These are phyloP conservation scores for Pyrenochaeta sp. DNA, from an alignment of 2,329 filamentous ascomycete species.

Conservation along the genomic window DNA sequence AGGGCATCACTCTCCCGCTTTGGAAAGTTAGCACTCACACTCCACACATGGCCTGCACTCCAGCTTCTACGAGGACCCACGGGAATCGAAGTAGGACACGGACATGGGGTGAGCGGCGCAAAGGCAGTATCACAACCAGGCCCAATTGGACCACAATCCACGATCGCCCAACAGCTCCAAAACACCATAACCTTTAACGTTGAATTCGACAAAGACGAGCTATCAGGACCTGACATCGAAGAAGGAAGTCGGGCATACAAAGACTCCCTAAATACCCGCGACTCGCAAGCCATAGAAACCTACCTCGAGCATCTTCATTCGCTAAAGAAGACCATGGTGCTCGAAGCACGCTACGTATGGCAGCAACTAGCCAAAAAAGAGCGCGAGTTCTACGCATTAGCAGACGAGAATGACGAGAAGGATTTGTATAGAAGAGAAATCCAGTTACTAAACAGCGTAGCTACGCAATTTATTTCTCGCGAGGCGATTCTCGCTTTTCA, in stretches of 20 bases:
- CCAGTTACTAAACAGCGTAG: slow-evolving; percentile 27
- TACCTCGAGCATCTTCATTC: slow-evolving; percentile 23
- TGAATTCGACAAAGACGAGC: slow-evolving; percentile 22
- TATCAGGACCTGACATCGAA: slow-evolving; percentile 26
- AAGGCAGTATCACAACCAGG: background rate
- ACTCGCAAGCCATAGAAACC: slow-evolving; percentile 18
- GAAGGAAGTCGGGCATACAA: slow-evolving; percentile 22
- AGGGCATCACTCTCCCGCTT: slow-evolving; percentile 21
- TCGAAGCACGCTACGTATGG: slow-evolving; percentile 28
- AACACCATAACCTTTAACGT: slow-evolving; percentile 16
- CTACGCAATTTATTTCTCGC: slow-evolving; percentile 6
- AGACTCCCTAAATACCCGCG: slow-evolving; percentile 13
- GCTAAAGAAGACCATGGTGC: slow-evolving; percentile 10
- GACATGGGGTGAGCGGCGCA: background rate
- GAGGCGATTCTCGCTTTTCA: slow-evolving; percentile 23
- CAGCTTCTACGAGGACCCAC: background rate
- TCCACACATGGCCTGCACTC: slow-evolving; percentile 5
- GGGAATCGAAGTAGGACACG: background rate
- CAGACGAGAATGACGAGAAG: slow-evolving; percentile 20
- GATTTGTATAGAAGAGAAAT: slow-evolving; percentile 22
- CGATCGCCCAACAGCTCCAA: background rate
- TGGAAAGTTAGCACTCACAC: slow-evolving; percentile 17
- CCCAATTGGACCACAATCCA: background rate
- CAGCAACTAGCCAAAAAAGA: slow-evolving; percentile 23
- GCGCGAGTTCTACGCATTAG: slow-evolving; percentile 20